Conservation (phyloP, 2,329 filamentous ascomycete genomes). For the Colletotrichum sp. region DNA sequence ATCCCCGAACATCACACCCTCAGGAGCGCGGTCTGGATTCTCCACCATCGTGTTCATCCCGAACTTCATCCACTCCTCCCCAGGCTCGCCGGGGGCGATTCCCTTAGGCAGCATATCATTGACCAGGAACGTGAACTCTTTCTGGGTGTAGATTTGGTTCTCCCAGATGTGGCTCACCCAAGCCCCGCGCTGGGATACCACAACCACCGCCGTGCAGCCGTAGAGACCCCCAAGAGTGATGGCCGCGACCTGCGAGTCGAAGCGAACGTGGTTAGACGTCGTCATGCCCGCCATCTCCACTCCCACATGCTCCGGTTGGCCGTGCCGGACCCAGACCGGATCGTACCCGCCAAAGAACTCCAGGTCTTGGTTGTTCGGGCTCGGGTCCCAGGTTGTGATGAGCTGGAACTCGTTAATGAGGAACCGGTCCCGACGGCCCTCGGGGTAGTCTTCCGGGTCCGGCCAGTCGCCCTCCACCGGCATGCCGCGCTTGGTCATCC, state of each 20-base stretch:
- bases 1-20: not conserved
- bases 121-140: not conserved
- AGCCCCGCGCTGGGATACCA: not conserved
- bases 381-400: not conserved
- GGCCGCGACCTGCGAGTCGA: not conserved
- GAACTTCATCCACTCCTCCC: not conserved
- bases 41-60: not conserved
- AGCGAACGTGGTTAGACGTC: not conserved
- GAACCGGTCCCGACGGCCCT: not conserved
- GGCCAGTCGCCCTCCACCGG: not conserved
- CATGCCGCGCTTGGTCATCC: not conserved
- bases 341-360: not conserved
- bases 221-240: not conserved
- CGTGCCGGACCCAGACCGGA: not conserved
- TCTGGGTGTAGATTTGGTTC: not conserved
- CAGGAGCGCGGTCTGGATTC: not conserved
- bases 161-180: not conserved
- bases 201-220: not conserved
- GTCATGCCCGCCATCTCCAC: not conserved
- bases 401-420: not conserved
- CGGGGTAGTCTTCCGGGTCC: not conserved
- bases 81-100: not conserved
- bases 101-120: not conserved
- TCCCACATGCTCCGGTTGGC: not conserved
- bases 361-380: not conserved